phyloP scores from a whole-genome alignment of 2,329 filamentous ascomycete species.

The Talaromyces pinophilus region DNA sequence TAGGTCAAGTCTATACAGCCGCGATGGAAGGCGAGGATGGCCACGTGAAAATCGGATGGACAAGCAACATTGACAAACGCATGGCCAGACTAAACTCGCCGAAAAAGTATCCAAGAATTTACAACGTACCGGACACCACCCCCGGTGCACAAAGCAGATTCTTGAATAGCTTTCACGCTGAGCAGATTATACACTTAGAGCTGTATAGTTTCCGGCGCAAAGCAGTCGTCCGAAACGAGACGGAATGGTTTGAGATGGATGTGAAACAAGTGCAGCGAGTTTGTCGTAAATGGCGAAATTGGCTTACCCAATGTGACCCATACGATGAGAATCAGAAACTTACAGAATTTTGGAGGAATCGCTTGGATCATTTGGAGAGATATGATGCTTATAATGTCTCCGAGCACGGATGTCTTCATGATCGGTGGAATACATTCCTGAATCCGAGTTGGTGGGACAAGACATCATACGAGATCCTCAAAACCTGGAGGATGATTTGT shows the following conservation, averaged over 20 bases:
- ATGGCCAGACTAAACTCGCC: neutral
- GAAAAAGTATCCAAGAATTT: neutral
- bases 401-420: slow-evolving; percentile 7
- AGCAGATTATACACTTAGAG: slow-evolving; percentile 10
- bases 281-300: slow-evolving; percentile 11
- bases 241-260: slow-evolving; percentile 8
- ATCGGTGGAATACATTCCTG: neutral
- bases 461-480: neutral
- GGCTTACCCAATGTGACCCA: neutral
- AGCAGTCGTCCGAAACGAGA: neutral
- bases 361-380: neutral
- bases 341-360: neutral
- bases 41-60: slow-evolving; percentile 12
- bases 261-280: neutral
- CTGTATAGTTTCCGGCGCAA: neutral
- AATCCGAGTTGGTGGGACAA: slow-evolving; percentile 1
- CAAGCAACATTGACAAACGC: neutral
- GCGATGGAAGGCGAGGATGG: neutral
- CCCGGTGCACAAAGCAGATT: slow-evolving; percentile 7
- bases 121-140: neutral
- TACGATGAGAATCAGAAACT: slow-evolving; percentile 10
- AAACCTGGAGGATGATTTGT: neutral
- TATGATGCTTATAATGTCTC: neutral
- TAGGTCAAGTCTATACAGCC: neutral
- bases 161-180: neutral